Conservation (phyloP, 345 rosid genomes). For the Theobroma cacao region DNA sequence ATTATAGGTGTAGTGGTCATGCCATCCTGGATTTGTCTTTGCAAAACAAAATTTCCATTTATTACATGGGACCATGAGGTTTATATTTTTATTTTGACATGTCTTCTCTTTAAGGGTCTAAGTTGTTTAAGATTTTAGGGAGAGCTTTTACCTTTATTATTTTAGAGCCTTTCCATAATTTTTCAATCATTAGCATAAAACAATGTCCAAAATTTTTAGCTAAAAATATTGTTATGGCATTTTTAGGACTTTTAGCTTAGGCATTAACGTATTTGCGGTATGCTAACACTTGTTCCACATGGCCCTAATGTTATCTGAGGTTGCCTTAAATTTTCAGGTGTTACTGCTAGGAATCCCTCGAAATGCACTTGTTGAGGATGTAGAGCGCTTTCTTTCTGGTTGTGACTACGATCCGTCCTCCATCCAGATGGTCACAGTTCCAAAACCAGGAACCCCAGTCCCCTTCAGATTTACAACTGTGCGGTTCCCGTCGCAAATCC, state of each 20-base stretch:
- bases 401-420: conserved; percentile 57
- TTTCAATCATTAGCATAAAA: neutral
- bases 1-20: neutral
- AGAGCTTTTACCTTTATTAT: neutral
- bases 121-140: neutral
- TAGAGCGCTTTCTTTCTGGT: conserved; percentile 72
- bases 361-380: conserved; percentile 47
- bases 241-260: neutral
- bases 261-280: neutral
- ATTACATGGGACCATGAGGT: neutral
- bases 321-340: conserved; percentile 36
- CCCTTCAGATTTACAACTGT: conserved; percentile 41
- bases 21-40: neutral
- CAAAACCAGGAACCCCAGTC: conserved; percentile 31
- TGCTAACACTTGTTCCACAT: neutral
- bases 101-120: neutral
- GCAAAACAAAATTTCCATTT: neutral
- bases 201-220: neutral
- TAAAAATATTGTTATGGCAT: neutral
- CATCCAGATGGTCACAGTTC: conserved; percentile 24
- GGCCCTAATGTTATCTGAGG: neutral
- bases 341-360: conserved; percentile 59
- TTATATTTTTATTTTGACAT: neutral
- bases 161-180: neutral
- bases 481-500: conserved; percentile 45